Base-by-base conservation (phyloP, 176 grass and related monocot genomes). In the Ensete glaucum region DNA sequence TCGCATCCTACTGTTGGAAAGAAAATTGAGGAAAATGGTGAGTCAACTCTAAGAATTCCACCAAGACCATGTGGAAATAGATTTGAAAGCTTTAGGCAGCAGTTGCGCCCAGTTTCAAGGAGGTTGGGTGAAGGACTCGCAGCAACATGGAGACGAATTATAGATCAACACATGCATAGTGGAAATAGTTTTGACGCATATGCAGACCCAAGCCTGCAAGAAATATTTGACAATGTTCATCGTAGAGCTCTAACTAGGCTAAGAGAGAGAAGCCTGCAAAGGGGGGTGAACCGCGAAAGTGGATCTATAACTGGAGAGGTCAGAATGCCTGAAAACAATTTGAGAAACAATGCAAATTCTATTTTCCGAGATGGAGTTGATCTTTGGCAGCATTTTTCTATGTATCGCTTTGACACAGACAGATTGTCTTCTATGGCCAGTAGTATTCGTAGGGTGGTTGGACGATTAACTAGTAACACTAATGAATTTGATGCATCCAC, bases 1-100 rank as follows among this genome's bases (percentile, higher is more conserved):
- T 81, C 89, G 11, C 26, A 71, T 55, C 76, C 73, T 2, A 78
- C 66, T 81, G 82, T 43, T 52, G 81, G 90, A 58, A 89, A 87
- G 78, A 86, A 80, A 69, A 48, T 76, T 63, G 64, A 56, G 55
- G 89, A 89, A 54, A 85, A 88, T 82, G 83, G 77, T 53, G 86
- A 86, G 60, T 71, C 83, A 50, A 76, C 64, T 53, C 57, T 81
- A 51, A 57, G 81, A 25, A 90, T 92, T 62, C 93, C 93, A 20
- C 85, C 89, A 15, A 87, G 93, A 69, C 93, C 93, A 27, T 85
- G 78, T 76, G 92, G 93, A 29, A 90, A 96, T 77, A 84, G 93
- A 66, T 81, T 92, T 43, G 93, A 96, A 73, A 96, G 93, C 84
- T 92, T 96, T 63, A 83, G 93, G 85, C 93, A 96, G 75, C 93